Evolutionary conservation across 1,284 basidiomycete genomes (phyloP).

Genomic region (Exobasidium rhododendri): DNA sequence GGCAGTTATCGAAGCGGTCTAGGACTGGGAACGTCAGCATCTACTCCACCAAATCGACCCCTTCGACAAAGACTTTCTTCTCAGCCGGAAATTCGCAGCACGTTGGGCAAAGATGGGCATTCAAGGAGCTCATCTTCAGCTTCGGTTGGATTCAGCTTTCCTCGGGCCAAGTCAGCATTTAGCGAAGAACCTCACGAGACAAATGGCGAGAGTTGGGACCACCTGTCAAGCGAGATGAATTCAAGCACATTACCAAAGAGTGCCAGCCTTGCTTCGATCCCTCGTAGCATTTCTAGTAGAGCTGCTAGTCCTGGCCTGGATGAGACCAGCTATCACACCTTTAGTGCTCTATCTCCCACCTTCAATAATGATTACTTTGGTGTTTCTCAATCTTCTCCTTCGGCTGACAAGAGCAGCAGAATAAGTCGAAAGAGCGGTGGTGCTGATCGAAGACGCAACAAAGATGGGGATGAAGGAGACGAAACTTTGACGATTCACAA

Average conservation of each 20-base stretch:
- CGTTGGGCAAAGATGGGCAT: background rate
- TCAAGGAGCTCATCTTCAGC: background rate
- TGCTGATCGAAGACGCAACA: background rate
- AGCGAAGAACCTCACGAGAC: background rate
- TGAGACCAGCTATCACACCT: conserved; percentile 3
- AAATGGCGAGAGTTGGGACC: background rate
- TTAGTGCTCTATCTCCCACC: background rate
- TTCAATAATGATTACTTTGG: background rate
- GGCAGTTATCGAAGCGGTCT: background rate
- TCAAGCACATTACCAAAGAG: conserved; percentile 1
- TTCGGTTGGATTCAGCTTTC: conserved; percentile 7
- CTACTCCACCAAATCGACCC: background rate
- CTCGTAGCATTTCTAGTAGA: background rate
- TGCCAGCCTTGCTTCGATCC: background rate
- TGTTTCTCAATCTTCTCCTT: background rate
- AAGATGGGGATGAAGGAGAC: background rate
- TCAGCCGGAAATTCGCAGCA: background rate
- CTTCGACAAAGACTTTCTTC: background rate
- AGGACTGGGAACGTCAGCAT: background rate
- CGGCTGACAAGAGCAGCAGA: background rate
- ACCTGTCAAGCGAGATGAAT: background rate
- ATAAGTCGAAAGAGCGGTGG: background rate
- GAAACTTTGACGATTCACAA: background rate
- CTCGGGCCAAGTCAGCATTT: background rate
- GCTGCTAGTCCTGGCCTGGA: conserved; percentile 6